Percentiles rank a stretch among this genome's conserved stretches.
phyloP scores from a whole-genome alignment of 2,329 filamentous ascomycete species.

The Aspergillus carbonarius region DNA sequence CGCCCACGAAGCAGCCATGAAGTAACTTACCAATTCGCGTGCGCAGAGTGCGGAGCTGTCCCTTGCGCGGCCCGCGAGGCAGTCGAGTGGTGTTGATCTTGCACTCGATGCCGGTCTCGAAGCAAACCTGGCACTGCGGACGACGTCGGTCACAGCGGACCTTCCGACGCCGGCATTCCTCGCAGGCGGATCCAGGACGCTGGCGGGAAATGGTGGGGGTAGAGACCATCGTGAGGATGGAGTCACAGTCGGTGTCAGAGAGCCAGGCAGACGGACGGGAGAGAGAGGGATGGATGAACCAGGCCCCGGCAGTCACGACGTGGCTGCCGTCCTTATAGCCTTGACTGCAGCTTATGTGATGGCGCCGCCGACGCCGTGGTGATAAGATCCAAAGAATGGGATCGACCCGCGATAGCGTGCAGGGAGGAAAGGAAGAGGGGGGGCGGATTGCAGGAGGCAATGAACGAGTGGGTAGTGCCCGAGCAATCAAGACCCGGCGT shows the following conservation, averaged over 20 bases:
- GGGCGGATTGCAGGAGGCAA: neutral
- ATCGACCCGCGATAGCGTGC: neutral
- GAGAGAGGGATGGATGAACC: neutral
- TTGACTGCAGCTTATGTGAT: neutral
- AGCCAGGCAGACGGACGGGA: neutral
- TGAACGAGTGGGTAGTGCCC: neutral
- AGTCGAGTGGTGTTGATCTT: conserved; percentile 26
- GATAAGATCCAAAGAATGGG: neutral
- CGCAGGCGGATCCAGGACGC: conserved; percentile 29
- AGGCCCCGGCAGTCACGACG: neutral
- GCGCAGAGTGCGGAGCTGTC: conserved; percentile 28
- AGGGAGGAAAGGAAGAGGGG: neutral
- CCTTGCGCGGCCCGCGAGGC: conserved; percentile 29
- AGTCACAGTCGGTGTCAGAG: neutral
- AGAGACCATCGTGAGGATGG: conserved; percentile 9
- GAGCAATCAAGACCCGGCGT: neutral
- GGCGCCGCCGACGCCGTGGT: neutral
- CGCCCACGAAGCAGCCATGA: neutral
- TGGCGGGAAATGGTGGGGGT: conserved; percentile 23
- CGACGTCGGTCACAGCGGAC: conserved; percentile 28
- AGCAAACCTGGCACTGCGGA: conserved; percentile 29
- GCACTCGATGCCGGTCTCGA: conserved; percentile 29
- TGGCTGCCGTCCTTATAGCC: neutral
- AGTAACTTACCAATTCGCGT: conserved; percentile 27
- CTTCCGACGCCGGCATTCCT: conserved; percentile 32